Conservation (phyloP, 2,329 filamentous ascomycete species). For the Coniochaeta sp. region DNA sequence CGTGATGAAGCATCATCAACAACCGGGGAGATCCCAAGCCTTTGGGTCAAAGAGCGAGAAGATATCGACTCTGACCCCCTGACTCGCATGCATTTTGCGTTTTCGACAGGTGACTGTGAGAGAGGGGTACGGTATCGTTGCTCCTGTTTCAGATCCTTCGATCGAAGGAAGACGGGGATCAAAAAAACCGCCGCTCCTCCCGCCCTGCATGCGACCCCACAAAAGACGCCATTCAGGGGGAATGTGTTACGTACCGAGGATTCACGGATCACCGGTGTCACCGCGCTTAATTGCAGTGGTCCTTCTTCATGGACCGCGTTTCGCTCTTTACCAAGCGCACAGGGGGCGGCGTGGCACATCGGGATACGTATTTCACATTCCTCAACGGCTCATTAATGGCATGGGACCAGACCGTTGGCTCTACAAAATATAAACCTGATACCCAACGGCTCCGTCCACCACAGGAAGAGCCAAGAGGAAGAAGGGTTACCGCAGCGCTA, state of each 20-base stretch:
- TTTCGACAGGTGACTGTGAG: background rate
- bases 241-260: background rate
- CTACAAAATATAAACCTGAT: background rate
- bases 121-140: background rate
- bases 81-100: too few relatives aligned
- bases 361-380: background rate
- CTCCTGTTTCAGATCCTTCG: background rate
- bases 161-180: background rate
- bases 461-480: too few relatives aligned
- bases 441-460: background rate
- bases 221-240: background rate
- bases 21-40: too few relatives aligned
- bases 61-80: too few relatives aligned
- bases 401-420: background rate
- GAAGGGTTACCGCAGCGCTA: too few relatives aligned
- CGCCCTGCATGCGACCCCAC: background rate
- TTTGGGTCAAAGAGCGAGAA: too few relatives aligned
- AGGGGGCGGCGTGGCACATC: background rate
- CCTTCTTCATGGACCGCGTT: background rate
- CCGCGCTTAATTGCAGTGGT: background rate
- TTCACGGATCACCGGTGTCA: background rate
- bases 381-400: too few relatives aligned
- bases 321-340: too few relatives aligned
- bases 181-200: background rate
- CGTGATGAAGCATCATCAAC: too few relatives aligned